Percentiles rank a stretch among this genome's conserved stretches.
These are phyloP conservation scores for Tetracladium maxilliforme DNA, from an alignment of 2,329 filamentous ascomycete species.

Conservation along the genomic window DNA sequence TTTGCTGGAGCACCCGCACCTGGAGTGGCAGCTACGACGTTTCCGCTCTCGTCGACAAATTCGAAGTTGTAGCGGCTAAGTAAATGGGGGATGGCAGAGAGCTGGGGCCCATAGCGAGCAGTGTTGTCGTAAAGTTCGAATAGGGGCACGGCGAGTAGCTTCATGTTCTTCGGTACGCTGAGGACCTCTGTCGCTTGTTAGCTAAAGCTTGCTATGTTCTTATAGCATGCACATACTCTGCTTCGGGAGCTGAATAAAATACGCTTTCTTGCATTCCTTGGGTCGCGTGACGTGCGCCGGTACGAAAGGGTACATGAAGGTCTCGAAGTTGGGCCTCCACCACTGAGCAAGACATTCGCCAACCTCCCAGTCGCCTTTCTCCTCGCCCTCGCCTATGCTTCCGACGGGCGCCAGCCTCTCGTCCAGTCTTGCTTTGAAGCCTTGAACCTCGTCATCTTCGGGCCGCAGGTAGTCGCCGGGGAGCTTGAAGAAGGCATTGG, in stretches of 20 bases:
- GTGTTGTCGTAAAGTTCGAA: conserved; percentile 99
- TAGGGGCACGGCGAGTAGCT: conserved; percentile 86
- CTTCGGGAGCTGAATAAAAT: conserved; percentile 87
- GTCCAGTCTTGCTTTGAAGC: conserved; percentile 89
- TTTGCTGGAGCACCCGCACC: conserved; percentile 46
- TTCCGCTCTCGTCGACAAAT: conserved; percentile 85
- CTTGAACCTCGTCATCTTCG: conserved; percentile 80
- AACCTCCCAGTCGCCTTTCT: conserved; percentile 93
- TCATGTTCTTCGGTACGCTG: conserved; percentile 99
- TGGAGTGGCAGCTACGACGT: conserved; percentile 74
- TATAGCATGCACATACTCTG: conserved; percentile 49
- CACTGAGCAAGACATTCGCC: conserved; percentile 92
- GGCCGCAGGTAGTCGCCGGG: conserved; percentile 88
- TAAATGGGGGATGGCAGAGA: conserved; percentile 90
- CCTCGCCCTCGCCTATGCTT: conserved; percentile 67
- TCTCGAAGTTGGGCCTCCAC: conserved; percentile 99
- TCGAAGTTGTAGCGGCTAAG: conserved; percentile 95
- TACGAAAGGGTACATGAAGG: conserved; percentile 98
- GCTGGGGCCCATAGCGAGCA: conserved; percentile 82
- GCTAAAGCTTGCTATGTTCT: conserved; percentile 1
- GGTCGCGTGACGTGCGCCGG: conserved; percentile 90
- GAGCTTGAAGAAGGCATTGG: conserved; percentile 98
- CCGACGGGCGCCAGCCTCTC: conserved; percentile 90
- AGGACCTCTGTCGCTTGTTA: conserved; percentile 55
- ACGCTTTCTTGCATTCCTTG: conserved; percentile 99